Conservation (phyloP, 23 red algal genomes). For the Gracilariopsis chorda region DNA sequence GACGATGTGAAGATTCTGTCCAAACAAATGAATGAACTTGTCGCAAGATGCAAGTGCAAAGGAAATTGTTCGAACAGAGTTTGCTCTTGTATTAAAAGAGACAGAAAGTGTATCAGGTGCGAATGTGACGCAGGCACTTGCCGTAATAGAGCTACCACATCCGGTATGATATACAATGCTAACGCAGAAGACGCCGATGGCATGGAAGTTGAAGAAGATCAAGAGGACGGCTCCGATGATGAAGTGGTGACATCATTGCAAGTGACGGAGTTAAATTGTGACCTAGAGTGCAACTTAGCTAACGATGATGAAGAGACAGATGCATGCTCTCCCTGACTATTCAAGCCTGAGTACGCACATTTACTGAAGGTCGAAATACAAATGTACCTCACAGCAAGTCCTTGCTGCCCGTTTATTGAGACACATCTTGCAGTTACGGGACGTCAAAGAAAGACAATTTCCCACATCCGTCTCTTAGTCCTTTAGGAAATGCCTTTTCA, state of each 20-base stretch:
- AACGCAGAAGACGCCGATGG: no score
- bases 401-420: no score
- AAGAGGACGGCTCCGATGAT: not conserved
- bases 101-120: not conserved
- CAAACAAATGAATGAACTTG: not conserved
- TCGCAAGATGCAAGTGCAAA: not conserved
- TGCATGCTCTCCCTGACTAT: no score
- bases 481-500: no score
- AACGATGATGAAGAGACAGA: no score
- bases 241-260: not conserved
- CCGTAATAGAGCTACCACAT: not conserved
- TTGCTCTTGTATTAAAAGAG: not conserved
- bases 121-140: not conserved
- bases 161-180: no score
- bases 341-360: no score
- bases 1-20: not conserved
- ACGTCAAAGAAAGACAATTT: no score
- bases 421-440: no score
- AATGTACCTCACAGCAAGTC: no score
- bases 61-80: not conserved
- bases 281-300: not conserved
- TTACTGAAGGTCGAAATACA: no score
- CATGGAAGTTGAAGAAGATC: not conserved
- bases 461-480: no score
- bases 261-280: not conserved